Percentiles rank a stretch among this genome's conserved stretches.
Conservation (phyloP, 2,329 filamentous ascomycete species). For the Paramyrothecium sp. region DNA sequence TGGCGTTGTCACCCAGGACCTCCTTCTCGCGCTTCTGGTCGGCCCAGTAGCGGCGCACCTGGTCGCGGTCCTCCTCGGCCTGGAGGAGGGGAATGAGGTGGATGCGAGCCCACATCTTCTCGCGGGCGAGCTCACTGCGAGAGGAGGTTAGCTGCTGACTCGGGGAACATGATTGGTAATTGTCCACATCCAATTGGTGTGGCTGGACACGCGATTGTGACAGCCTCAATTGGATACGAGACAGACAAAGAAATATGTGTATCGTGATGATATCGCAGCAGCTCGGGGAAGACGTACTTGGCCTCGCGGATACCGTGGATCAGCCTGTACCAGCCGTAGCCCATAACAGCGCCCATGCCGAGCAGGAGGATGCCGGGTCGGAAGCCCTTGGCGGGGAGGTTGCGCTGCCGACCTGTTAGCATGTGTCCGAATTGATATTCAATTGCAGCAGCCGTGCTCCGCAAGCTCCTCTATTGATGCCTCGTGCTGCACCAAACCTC, state of each 20-base stretch:
- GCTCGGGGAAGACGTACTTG: constrained; percentile 63
- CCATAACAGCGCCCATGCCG: constrained; percentile 75
- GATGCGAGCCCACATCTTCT: constrained; percentile 98
- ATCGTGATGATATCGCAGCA: not conserved
- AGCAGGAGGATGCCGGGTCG: constrained; percentile 76
- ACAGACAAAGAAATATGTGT: no score
- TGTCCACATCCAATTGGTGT: no score
- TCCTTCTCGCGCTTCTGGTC: constrained; percentile 90
- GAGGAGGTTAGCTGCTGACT: constrained; percentile 3
- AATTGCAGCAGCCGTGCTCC: not conserved
- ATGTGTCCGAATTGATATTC: not conserved
- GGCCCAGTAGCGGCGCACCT: constrained; percentile 81
- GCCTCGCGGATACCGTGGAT: constrained; percentile 83
- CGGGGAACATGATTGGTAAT: no score
- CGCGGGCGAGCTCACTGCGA: constrained; percentile 81
- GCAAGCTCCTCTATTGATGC: no score
- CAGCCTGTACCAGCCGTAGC: constrained; percentile 86
- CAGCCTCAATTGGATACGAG: no score
- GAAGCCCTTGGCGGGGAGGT: constrained; percentile 89
- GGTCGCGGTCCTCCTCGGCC: constrained; percentile 94
- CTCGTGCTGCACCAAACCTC: no score
- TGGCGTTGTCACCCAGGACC: constrained; percentile 78
- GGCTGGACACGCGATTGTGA: no score
- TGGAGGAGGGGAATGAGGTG: constrained; percentile 91
- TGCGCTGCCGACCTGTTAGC: constrained; percentile 60